These are phyloP conservation scores for Trichocomaceae sp. DNA, from an alignment of 2,329 filamentous ascomycete genomes.

Conservation along the genomic window DNA sequence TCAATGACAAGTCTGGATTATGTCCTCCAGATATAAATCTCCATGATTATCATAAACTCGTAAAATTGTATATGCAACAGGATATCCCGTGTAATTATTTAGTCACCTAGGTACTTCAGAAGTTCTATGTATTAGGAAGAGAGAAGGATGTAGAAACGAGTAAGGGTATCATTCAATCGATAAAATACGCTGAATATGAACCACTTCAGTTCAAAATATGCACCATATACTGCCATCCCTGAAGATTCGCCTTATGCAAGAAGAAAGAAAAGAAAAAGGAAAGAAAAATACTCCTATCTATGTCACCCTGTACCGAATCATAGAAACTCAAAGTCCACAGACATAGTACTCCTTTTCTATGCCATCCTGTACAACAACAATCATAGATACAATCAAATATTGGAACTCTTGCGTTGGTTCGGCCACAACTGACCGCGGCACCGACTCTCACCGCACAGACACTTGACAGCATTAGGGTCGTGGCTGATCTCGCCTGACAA, in stretches of 20 bases:
- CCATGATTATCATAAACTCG: background rate
- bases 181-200: background rate
- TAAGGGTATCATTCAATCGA: background rate
- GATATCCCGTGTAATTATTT: no score
- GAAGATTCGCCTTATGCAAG: background rate
- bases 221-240: background rate
- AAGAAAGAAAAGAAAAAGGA: background rate
- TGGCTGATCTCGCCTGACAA: conserved; percentile 19
- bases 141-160: background rate
- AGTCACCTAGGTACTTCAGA: background rate
- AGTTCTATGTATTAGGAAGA: background rate
- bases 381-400: conserved; percentile 1
- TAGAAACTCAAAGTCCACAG: background rate
- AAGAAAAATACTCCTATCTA: no score
- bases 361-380: background rate
- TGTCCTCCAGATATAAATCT: background rate
- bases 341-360: background rate
- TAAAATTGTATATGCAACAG: no score
- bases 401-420: conserved; percentile 29
- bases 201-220: background rate
- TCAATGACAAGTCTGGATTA: background rate
- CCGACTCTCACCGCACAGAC: conserved; percentile 38
- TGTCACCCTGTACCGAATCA: no score
- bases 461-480: conserved; percentile 36
- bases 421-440: conserved; percentile 43